Evolutionary conservation across 2,329 filamentous ascomycete genomes (phyloP), one percentile per base, ranked within the genome.

Genomic region (Helotiales sp.): DNA sequence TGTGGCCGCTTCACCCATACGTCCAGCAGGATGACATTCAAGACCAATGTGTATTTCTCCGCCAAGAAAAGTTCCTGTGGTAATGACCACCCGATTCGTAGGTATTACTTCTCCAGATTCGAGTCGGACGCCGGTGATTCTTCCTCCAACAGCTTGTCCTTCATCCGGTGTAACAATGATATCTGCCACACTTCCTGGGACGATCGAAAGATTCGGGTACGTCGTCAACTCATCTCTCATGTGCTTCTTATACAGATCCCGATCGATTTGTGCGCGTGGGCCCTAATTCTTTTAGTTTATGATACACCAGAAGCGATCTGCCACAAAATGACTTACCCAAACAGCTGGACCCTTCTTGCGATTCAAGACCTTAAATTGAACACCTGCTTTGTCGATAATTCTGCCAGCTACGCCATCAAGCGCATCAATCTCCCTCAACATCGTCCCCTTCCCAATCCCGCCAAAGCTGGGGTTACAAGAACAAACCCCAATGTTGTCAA

Each of bases 391-490:
- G 76, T 99, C 95, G 58, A 96, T 91, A 22, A 97, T 88, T 33
- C 91, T 84, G 0, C 91, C 93, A 0, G 92, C 88, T 19, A 99
- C 78, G 0, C 95, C 95, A 70, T 98, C 95, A 59, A 99, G 80
- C 0, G 95, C 95, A 76, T 99, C 95, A 30, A 99, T 88, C 74
- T 99, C 95, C 40, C 93, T 87, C 51, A 99, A 79, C 79, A 99
- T 97, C 9, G 91, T 98, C 15, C 95, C 95, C 73, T 99, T 99
- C 44, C 95, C 95, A 66, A 99, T 98, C n/a, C 95, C 95, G 36
- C 95, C 95, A 70, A 99, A 96, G 63, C 91, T 96, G 1, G 93
- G 93, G 72, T 98, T 98, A 77, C 93, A 98, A 33, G 93, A 97
- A 76, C 93, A 98, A 29, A 95, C 91, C 55, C 93, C 93, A 19